Base-by-base conservation (phyloP, 495 filamentous ascomycete genomes). In the Polyplosphaeria fusca region DNA sequence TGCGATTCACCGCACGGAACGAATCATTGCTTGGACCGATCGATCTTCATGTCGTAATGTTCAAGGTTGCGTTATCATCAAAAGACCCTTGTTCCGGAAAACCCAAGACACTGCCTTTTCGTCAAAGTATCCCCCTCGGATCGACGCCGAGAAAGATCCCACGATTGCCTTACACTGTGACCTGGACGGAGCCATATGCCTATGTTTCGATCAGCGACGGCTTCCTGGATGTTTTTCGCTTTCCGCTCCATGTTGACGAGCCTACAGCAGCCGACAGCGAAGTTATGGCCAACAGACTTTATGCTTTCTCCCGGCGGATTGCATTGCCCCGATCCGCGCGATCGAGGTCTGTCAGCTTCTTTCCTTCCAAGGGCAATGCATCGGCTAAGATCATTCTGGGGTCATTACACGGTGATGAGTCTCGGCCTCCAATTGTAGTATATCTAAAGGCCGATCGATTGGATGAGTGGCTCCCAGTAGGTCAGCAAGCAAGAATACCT, bases 281-380 rank as follows among this genome's bases (percentile, higher is more conserved):
- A 20, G 39, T 5, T 13, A 42, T 20, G 39, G 9, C 39, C 11
- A 9, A 19, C 19, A 20, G 19, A 42, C 5, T 20, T 13, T 13
- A 18, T 20, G 39, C 19, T 13, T 20, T 42, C 9, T 42, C 39
- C 19, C 11, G 19, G 5, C 9, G 20, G 39, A 20, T 42, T 5
- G 11, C 19, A 13, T 42, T 42, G 39, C 39, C 39, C 9, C 39
- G 19, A 19, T 42, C 39, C 11, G 39, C 39, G 5, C 39, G 9
- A 42, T 42, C 39, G 19, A 42, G 39, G 19, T 20, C 39, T 20
- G 39, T 42, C 39, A 42, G 20, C 9, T 42, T 42, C 39, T 42
- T 42, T 42, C 39, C 39, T 11, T 42, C 39, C 19, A 20, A 20
- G 11, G 19, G 19, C 9, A 20, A 42, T 20, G 19, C 11, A 42